These are phyloP conservation scores for Saturnispora ahearnii DNA, from an alignment of 805 yeast genomes.

Conservation along the genomic window DNA sequence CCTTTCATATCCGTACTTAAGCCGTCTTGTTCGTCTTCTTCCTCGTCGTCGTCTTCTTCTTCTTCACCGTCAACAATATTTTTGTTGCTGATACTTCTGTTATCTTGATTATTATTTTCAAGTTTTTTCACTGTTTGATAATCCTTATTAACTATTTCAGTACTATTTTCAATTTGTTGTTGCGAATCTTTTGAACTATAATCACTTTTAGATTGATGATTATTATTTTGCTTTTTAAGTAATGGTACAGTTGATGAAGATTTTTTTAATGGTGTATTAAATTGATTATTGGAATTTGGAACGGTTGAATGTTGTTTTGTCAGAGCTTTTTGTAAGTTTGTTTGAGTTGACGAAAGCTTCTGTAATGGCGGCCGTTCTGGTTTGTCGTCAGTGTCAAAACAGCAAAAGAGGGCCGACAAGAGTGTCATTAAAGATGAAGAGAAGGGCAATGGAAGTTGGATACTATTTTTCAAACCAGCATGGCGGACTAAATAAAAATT, in stretches of 20 bases:
- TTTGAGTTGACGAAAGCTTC: slow-evolving; percentile 24
- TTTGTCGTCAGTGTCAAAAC: slow-evolving; percentile 27
- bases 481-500: background rate
- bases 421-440: slow-evolving; percentile 24
- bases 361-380: slow-evolving; percentile 22
- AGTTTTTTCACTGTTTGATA: background rate
- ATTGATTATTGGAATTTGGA: slow-evolving; percentile 4
- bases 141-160: background rate
- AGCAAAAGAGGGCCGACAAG: slow-evolving; percentile 28
- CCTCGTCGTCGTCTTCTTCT: background rate
- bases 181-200: too few species aligned
- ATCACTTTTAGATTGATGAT: background rate
- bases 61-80: background rate
- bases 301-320: slow-evolving; percentile 16
- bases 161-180: too few species aligned
- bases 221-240: background rate
- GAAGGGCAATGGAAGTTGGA: background rate
- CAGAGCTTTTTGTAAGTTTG: slow-evolving; percentile 29
- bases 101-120: background rate
- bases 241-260: background rate
- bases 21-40: background rate
- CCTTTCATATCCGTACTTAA: slow-evolving; percentile 8
- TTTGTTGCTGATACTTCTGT: background rate
- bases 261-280: background rate
- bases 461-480: background rate